A percentile compares a stretch with the other conserved stretches of the same genome.
Evolutionary conservation across 2,329 filamentous ascomycete genomes (phyloP).

Genomic region (Pseudocercospora ulei): DNA sequence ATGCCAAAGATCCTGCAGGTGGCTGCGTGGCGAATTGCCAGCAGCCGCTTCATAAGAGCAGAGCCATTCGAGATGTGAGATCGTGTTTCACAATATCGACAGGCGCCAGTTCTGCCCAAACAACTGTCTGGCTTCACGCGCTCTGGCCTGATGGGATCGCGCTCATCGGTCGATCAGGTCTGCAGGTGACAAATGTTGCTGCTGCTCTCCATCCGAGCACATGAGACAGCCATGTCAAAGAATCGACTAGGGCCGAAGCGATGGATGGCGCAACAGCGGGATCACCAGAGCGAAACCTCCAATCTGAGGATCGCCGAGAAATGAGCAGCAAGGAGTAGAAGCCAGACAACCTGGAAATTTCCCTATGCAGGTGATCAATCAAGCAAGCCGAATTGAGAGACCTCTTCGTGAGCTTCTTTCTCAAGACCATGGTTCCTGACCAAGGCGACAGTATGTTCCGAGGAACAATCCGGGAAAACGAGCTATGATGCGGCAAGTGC

Average conservation of each 20-base stretch:
- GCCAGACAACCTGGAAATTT: background rate
- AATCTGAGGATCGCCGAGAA: slow-evolving; percentile 7
- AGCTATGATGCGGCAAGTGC: too few species aligned
- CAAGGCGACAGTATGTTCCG: background rate
- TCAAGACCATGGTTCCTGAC: background rate
- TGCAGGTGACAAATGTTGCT: background rate
- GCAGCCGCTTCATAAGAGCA: background rate
- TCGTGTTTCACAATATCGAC: slow-evolving; percentile 3
- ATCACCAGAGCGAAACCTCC: background rate
- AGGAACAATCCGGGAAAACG: background rate
- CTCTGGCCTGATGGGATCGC: background rate
- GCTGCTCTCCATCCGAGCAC: background rate
- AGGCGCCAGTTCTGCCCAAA: slow-evolving; percentile 2
- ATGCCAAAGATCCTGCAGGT: background rate
- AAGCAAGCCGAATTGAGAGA: slow-evolving; percentile 1
- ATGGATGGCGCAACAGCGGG: background rate
- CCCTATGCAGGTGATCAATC: too few species aligned
- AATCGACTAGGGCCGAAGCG: background rate
- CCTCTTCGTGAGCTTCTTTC: background rate
- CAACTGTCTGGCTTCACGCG: background rate
- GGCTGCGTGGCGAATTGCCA: too few species aligned
- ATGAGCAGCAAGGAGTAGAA: slow-evolving; percentile 4
- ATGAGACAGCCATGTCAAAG: background rate
- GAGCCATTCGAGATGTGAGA: background rate
- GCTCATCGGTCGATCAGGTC: slow-evolving; percentile 3